Percentiles rank a stretch among this genome's conserved stretches.
Evolutionary conservation across 495 filamentous ascomycete species (phyloP).

Genomic region (Penicillium parvum): DNA sequence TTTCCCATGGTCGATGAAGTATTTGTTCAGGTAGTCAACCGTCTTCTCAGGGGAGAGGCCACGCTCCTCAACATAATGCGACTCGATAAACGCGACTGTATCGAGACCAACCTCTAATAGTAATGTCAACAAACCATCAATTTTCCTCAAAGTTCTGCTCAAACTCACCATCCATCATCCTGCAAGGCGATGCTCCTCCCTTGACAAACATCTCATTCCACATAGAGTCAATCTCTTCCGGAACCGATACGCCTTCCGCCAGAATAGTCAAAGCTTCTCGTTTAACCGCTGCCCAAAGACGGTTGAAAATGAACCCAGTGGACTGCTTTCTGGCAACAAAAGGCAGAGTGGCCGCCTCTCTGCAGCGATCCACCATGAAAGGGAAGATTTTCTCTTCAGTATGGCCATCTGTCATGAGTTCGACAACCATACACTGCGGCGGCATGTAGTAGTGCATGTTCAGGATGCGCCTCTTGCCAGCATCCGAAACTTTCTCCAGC

Average conservation of each 20-base stretch:
- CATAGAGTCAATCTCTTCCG: slow-evolving; percentile 41
- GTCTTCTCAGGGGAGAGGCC: slow-evolving; percentile 30
- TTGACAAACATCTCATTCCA: slow-evolving; percentile 41
- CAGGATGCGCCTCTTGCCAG: slow-evolving; percentile 28
- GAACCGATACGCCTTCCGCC: slow-evolving; percentile 40
- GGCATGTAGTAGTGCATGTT: slow-evolving; percentile 52
- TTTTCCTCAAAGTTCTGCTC: neutral
- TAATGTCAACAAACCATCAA: neutral
- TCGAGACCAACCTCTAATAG: slow-evolving; percentile 45
- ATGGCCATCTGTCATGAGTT: slow-evolving; percentile 49
- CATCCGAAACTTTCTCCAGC: slow-evolving; percentile 36
- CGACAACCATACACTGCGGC: slow-evolving; percentile 38
- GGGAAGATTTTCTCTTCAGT: slow-evolving; percentile 41
- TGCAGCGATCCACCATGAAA: slow-evolving; percentile 37
- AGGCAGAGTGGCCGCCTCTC: slow-evolving; percentile 35
- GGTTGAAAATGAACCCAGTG: slow-evolving; percentile 49
- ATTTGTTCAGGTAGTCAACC: slow-evolving; percentile 34
- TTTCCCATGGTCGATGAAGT: slow-evolving; percentile 39
- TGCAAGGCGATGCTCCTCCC: slow-evolving; percentile 20
- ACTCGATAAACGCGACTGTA: slow-evolving; percentile 44
- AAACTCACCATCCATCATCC: slow-evolving; percentile 30
- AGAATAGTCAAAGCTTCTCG: slow-evolving; percentile 46
- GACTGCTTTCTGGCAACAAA: slow-evolving; percentile 41
- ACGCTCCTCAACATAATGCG: slow-evolving; percentile 43
- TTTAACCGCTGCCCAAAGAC: slow-evolving; percentile 52